Evolutionary conservation across 352 stramenopile species (phyloP).

Genomic region (Elongisporangium undulatum): DNA sequence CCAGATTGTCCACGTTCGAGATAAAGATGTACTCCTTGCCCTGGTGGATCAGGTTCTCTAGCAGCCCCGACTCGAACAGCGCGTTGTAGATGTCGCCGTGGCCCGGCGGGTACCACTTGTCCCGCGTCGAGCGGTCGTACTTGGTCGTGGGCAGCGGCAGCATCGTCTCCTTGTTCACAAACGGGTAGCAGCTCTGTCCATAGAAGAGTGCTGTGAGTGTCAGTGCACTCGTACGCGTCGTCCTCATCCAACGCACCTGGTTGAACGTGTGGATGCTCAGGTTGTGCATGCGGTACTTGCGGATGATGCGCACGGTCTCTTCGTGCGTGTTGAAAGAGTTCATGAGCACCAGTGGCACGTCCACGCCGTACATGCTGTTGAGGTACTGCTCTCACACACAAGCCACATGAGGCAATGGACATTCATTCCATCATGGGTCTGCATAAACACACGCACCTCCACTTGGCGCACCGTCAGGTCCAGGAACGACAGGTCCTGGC

Average conservation of each 20-base stretch:
- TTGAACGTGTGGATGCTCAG: constrained; percentile 95
- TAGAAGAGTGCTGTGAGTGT: not conserved
- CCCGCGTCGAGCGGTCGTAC: constrained; percentile 71
- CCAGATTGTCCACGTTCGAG: constrained; percentile 99
- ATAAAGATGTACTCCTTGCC: constrained; percentile 99
- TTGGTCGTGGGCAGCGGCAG: constrained; percentile 84
- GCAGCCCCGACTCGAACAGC: constrained; percentile 94
- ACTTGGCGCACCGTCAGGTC: constrained; percentile 99
- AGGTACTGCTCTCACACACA: constrained; percentile 51
- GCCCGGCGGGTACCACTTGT: constrained; percentile 95
- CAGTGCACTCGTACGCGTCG: not conserved
- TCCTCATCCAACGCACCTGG: constrained; percentile 9
- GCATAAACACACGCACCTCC: constrained; percentile 44
- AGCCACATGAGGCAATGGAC: not conserved
- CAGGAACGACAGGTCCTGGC: constrained; percentile 94
- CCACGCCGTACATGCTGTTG: constrained; percentile 89
- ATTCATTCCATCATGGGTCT: not conserved
- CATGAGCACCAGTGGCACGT: constrained; percentile 99
- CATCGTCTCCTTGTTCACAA: constrained; percentile 89
- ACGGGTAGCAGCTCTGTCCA: constrained; percentile 84
- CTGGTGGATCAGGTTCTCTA: constrained; percentile 94
- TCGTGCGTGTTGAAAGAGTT: constrained; percentile 99
- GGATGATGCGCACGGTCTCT: constrained; percentile 96
- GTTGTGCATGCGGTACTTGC: constrained; percentile 97
- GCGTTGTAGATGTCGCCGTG: constrained; percentile 99